phyloP scores from a whole-genome alignment of 306 rosid species.

The Cyamopsis tetragonoloba region DNA sequence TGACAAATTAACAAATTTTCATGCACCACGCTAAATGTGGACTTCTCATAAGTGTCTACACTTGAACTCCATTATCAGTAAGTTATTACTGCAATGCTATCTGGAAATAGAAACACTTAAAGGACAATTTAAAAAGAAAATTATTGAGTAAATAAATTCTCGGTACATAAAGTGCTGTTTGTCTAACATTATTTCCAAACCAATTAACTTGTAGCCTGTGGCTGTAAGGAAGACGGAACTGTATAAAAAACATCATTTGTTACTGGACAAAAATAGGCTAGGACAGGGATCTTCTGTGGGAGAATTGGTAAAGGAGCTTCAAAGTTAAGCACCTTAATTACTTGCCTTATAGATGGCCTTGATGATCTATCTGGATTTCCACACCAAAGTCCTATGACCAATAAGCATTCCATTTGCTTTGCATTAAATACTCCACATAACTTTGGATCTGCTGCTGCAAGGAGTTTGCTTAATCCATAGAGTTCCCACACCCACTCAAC shows the following conservation, averaged over 20 bases:
- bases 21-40: neutral
- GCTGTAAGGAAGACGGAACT: neutral
- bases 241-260: neutral
- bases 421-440: conserved; percentile 19
- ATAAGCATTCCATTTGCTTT: conserved; percentile 29
- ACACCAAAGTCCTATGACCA: conserved; percentile 30
- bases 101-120: neutral
- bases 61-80: too few species aligned
- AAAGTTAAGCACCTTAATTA: conserved; percentile 26
- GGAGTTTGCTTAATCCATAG: conserved; percentile 20
- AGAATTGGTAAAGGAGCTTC: conserved; percentile 33
- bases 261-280: neutral
- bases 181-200: neutral
- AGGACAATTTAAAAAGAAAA: neutral
- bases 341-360: conserved; percentile 26
- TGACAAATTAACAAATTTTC: neutral
- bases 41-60: neutral
- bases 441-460: conserved; percentile 26
- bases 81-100: neutral
- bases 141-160: neutral
- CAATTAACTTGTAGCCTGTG: neutral
- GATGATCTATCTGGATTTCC: conserved; percentile 19
- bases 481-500: conserved; percentile 44
- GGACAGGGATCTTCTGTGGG: conserved; percentile 14
- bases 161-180: neutral